Evolutionary conservation across 208 protist genomes (phyloP), one percentile per base, ranked within the genome.

Genomic region (Leishmania tarentolae): DNA sequence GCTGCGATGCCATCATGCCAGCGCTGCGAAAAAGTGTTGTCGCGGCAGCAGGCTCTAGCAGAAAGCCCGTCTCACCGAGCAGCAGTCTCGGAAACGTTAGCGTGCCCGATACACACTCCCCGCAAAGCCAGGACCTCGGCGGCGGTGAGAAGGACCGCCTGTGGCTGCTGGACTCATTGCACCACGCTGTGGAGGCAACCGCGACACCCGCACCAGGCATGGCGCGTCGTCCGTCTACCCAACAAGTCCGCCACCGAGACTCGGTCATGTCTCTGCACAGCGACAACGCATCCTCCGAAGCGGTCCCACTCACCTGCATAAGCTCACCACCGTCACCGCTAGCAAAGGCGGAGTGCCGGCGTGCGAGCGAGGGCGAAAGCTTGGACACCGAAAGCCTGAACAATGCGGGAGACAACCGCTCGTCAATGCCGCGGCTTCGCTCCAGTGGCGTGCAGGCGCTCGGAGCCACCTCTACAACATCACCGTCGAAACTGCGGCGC

Each of bases 351-450:
- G 69, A 46, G 40, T 17, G 44, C 15, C 42, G n/a, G 24, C 69
- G 28, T 35, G 17, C 15, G 73, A 56, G 52, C 35, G 73, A 50
- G 21, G 28, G 24, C 37, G 73, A 77, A 7, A 44, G 2, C 31
- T 40, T 77, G 4, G 46, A 59, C 50, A 65, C 50, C 11, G 9
- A 44, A 1, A 61, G 31, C 72, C 19, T 56, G 17, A 59, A 46
- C 72, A 57, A 44, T 35, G n/a, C 50, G 7, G 72, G 50, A 9
- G 17, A 5, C 35, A 31, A 9, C 47, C 52, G 40, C 19, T 31
- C 56, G 31, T 68, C 76, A 31, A 78, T 76, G 31, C 68, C 59
- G 50, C 59, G 50, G 46, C 68, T 73, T 15, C 42, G 75, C 47
- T 76, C 0, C 1, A 2, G 28, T 9, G 0, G 69, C 9, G 21